phyloP scores from a whole-genome alignment of 306 rosid genomes.

The Cercis canadensis region DNA sequence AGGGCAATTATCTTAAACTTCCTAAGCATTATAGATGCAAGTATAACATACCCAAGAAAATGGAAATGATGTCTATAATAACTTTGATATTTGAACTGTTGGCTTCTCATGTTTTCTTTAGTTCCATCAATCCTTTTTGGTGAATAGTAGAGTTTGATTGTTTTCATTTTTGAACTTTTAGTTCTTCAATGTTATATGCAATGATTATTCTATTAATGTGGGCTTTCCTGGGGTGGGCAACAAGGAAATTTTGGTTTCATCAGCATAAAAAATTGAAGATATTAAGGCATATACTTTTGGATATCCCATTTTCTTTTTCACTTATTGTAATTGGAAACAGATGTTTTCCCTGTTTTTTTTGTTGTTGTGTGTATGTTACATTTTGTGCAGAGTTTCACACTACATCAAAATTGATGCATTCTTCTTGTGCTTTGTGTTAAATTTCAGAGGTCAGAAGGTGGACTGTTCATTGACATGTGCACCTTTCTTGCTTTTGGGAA shows the following conservation, averaged over 20 bases:
- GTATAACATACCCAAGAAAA: too few relatives aligned
- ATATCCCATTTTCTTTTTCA: neutral
- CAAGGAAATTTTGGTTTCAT: neutral
- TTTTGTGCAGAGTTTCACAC: neutral
- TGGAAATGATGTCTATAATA: too few relatives aligned
- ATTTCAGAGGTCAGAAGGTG: conserved; percentile 90
- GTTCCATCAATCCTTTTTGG: too few relatives aligned
- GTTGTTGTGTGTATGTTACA: neutral
- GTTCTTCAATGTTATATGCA: neutral
- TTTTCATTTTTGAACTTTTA: neutral
- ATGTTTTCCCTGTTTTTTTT: too few relatives aligned
- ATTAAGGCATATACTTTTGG: neutral
- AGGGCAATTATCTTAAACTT: too few relatives aligned
- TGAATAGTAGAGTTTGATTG: neutral
- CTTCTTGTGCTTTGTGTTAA: conserved; percentile 23
- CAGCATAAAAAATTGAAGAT: neutral
- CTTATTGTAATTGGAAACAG: neutral
- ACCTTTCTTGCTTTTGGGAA: conserved; percentile 90
- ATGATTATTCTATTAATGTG: neutral
- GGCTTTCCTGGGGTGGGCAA: neutral
- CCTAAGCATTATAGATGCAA: too few relatives aligned
- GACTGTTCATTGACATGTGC: conserved; percentile 78
- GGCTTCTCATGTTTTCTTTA: too few relatives aligned
- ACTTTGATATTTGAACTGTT: too few relatives aligned
- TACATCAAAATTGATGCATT: conserved; percentile 1